Evolutionary conservation across 2,329 filamentous ascomycete genomes (phyloP).

Genomic region (Aureobasidium sp.): DNA sequence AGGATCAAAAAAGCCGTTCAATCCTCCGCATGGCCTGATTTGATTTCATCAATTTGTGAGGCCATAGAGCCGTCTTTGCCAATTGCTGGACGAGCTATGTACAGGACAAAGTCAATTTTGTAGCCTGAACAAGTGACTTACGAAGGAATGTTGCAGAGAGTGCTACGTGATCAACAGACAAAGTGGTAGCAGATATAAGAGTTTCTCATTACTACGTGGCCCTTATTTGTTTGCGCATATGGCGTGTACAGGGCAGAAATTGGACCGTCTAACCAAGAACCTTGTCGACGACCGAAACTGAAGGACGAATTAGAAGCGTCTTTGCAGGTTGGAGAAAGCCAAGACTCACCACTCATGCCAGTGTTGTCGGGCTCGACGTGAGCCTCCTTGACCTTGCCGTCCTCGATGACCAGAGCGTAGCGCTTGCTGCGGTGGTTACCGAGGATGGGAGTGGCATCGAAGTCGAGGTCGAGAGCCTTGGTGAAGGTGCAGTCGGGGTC

Average conservation of each 20-base stretch:
- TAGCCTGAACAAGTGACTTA: too few relatives aligned
- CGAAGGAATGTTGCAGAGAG: too few relatives aligned
- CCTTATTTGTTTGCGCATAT: background rate
- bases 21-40: too few relatives aligned
- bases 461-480: constrained; percentile 72
- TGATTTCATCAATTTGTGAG: too few relatives aligned
- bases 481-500: constrained; percentile 77
- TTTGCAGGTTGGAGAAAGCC: background rate
- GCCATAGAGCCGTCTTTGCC: too few relatives aligned
- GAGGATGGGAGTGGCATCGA: constrained; percentile 73
- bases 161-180: too few relatives aligned
- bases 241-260: background rate
- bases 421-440: constrained; percentile 79
- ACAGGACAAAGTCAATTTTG: too few relatives aligned
- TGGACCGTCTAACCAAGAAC: constrained; percentile 16
- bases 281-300: constrained; percentile 19
- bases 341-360: constrained; percentile 61
- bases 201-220: constrained; percentile 8
- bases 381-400: constrained; percentile 75
- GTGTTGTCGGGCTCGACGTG: constrained; percentile 87
- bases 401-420: constrained; percentile 74
- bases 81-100: too few relatives aligned
- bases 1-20: too few relatives aligned
- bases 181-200: too few relatives aligned
- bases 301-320: background rate